Percentiles rank a stretch among this genome's conserved stretches.
These are phyloP conservation scores for Penicillium paneum DNA, from an alignment of 2,329 filamentous ascomycete genomes.

Conservation along the genomic window DNA sequence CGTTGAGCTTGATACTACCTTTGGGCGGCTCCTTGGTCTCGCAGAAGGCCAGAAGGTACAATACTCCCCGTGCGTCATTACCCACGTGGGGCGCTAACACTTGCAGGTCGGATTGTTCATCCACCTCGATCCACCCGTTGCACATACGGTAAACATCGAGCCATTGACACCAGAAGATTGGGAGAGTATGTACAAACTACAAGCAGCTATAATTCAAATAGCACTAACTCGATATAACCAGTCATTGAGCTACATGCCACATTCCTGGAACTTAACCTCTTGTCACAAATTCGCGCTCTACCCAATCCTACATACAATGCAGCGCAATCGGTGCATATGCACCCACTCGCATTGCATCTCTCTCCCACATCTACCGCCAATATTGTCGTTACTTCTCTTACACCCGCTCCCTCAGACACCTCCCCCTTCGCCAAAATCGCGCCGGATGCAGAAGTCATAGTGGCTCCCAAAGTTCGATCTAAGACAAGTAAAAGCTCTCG, in stretches of 20 bases:
- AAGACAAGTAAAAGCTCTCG: slow-evolving; percentile 61
- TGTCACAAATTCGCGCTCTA: slow-evolving; percentile 87
- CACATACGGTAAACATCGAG: slow-evolving; percentile 95
- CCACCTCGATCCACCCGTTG: slow-evolving; percentile 84
- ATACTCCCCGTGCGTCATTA: not conserved
- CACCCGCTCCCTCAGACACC: slow-evolving; percentile 65
- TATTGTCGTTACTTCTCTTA: slow-evolving; percentile 79
- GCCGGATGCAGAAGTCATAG: slow-evolving; percentile 92
- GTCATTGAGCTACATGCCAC: slow-evolving; percentile 94
- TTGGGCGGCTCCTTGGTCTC: slow-evolving; percentile 73
- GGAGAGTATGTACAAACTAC: slow-evolving; percentile 62
- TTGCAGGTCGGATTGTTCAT: slow-evolving; percentile 59
- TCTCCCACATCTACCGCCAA: slow-evolving; percentile 95
- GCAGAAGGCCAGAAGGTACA: slow-evolving; percentile 75
- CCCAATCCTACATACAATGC: slow-evolving; percentile 73
- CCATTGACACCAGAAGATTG: slow-evolving; percentile 92
- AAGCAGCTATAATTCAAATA: not conserved
- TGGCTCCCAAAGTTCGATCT: slow-evolving; percentile 84
- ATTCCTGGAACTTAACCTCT: slow-evolving; percentile 89
- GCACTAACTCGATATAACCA: slow-evolving; percentile 24
- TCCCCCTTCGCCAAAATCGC: slow-evolving; percentile 86
- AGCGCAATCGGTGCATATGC: slow-evolving; percentile 55
- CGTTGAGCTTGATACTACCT: slow-evolving; percentile 83
- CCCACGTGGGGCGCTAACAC: slow-evolving; percentile 37
- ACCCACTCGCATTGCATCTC: slow-evolving; percentile 86